A percentile compares a stretch with the other conserved stretches of the same genome.
Evolutionary conservation across 2,329 filamentous ascomycete species (phyloP).

Genomic region (Xylaria sp.): DNA sequence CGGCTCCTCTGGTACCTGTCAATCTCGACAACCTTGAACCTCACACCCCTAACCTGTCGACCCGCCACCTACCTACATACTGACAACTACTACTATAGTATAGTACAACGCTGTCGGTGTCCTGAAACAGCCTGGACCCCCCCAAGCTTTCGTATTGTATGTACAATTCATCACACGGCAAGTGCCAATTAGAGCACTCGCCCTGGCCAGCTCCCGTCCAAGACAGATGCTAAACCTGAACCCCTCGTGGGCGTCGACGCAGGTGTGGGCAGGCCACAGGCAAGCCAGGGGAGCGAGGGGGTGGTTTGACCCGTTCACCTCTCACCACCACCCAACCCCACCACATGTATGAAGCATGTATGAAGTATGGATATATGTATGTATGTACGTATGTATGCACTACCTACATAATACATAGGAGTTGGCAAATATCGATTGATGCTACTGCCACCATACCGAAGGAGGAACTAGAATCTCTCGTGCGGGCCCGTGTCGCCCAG

Average conservation of each 20-base stretch:
- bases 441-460: conserved; percentile 36
- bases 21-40: background rate
- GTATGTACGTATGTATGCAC: too few relatives aligned
- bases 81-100: too few relatives aligned
- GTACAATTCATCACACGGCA: background rate
- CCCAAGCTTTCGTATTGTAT: background rate
- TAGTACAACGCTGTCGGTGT: background rate
- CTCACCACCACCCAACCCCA: conserved; percentile 28
- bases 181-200: too few relatives aligned
- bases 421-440: conserved; percentile 25
- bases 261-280: too few relatives aligned
- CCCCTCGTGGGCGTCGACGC: background rate
- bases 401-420: background rate
- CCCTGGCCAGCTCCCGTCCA: background rate
- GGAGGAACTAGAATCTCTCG: conserved; percentile 30
- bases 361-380: too few relatives aligned
- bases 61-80: background rate
- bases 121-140: background rate
- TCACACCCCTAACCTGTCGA: too few relatives aligned
- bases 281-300: conserved; percentile 26
- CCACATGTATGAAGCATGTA: background rate
- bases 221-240: background rate
- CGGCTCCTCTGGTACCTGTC: background rate
- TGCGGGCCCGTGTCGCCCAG: conserved; percentile 16
- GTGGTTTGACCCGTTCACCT: conserved; percentile 17